Percentiles rank a stretch among this genome's conserved stretches.
Evolutionary conservation across 371 early-diverging fungal species (phyloP).

Genomic region (Mortierella sp.): DNA sequence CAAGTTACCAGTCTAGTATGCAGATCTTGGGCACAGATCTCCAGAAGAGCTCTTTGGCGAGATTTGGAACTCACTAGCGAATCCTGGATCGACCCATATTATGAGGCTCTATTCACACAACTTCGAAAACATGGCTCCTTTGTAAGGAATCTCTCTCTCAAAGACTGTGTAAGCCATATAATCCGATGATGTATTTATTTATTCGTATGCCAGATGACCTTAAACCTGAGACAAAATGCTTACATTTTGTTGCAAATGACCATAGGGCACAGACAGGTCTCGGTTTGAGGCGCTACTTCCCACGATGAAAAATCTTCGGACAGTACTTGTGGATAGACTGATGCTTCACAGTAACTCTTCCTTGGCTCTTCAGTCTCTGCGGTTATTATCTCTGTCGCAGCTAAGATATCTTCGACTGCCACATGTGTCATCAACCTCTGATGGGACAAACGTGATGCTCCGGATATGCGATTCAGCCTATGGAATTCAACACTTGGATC

Average conservation of each 20-base stretch:
- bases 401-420: constrained; percentile 32
- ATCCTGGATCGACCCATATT: constrained; percentile 36
- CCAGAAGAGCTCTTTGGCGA: constrained; percentile 28
- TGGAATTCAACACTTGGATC: constrained; percentile 29
- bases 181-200: no score
- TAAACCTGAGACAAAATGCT: background rate
- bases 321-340: constrained; percentile 29
- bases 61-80: constrained; percentile 38
- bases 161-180: constrained; percentile 43
- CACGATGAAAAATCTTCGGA: constrained; percentile 30
- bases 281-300: constrained; percentile 21
- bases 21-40: constrained; percentile 21
- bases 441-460: constrained; percentile 22
- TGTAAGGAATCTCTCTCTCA: constrained; percentile 27
- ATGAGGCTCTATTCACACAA: constrained; percentile 21
- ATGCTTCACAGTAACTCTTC: constrained; percentile 24
- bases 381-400: background rate
- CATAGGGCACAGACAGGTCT: constrained; percentile 33
- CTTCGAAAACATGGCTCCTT: constrained; percentile 20
- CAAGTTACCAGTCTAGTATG: constrained; percentile 21
- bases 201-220: background rate
- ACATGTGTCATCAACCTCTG: constrained; percentile 18
- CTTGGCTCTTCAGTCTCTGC: constrained; percentile 15
- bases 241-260: background rate
- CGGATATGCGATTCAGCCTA: constrained; percentile 13